Base-by-base conservation (phyloP, 768 basidiomycete genomes). In the Mycena olivaceomarginata region DNA sequence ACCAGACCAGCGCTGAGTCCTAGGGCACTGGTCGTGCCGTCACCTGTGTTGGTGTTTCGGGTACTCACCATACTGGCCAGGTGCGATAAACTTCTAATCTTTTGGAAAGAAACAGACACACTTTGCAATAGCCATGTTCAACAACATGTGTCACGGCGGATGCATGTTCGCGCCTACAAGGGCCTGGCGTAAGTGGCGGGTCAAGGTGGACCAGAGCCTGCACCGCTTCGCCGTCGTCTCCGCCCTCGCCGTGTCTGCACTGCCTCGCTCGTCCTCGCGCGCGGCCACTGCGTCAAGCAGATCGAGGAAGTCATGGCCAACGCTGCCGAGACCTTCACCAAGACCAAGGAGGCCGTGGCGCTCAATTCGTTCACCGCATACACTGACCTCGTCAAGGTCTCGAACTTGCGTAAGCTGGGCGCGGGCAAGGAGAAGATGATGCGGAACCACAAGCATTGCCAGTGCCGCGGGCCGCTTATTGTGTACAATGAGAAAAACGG, bases 91-190 rank as follows among this genome's bases (percentile, higher is more conserved):
- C 13, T 48, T 31, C 31, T 45, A 15, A 5, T 10, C 13, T 15
- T 45, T 45, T 45, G 43, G 11, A 45, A 45, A 5, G 5, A 45
- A 45, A 45, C 13, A 31, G 31, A 31, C 31, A 3, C 43, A 45
- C 43, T 11, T 45, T 45, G 9, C 53, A 37, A 71, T 98, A 94
- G 98, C 97, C 86, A 98, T 98, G 45, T 99, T 99, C 90, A 99
- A 99, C 95, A 99, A 98, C 98, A 91, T n/a, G n/a, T n/a, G n/a
- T n/a, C n/a, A n/a, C n/a, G n/a, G n/a, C n/a, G n/a, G n/a, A n/a
- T 97, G 98, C 85, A 99, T 99, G 98, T 99, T 99, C 88, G 98
- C 98, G 41, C 98, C 98, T 20, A 99, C 98, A 89, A 99, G 98
- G 92, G 96, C 94, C 85, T 99, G 98, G 98, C 95, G 98, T 89